phyloP scores from a whole-genome alignment of 495 filamentous ascomycete species.

The Lasiosphaeria hispida region DNA sequence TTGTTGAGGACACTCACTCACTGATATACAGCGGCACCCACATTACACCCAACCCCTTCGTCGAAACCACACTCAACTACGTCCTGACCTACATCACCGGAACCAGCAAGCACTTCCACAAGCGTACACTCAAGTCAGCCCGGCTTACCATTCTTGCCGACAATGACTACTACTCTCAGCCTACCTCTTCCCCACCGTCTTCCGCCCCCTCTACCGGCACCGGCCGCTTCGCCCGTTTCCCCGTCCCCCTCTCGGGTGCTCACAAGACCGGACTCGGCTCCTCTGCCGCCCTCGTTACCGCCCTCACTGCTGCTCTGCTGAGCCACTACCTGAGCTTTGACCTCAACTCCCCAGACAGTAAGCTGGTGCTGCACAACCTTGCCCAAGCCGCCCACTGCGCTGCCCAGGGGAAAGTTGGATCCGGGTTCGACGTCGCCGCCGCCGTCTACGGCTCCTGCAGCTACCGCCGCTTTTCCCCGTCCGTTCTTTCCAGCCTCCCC shows the following conservation, averaged over 20 bases:
- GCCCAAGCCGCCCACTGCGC: slow-evolving; percentile 92
- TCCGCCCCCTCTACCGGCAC: slow-evolving; percentile 5
- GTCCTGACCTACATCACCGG: slow-evolving; percentile 74
- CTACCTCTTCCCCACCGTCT: slow-evolving; percentile 24
- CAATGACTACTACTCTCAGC: slow-evolving; percentile 92
- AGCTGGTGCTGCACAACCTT: slow-evolving; percentile 74
- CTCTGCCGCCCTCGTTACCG: slow-evolving; percentile 91
- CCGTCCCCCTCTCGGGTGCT: slow-evolving; percentile 68
- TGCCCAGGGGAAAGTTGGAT: slow-evolving; percentile 93
- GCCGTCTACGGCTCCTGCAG: slow-evolving; percentile 87
- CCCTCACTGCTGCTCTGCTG: slow-evolving; percentile 78
- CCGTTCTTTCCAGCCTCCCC: slow-evolving; percentile 62
- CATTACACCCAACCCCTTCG: slow-evolving; percentile 67
- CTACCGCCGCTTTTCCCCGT: slow-evolving; percentile 87
- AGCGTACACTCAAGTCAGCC: slow-evolving; percentile 60
- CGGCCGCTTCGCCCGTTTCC: slow-evolving; percentile 71
- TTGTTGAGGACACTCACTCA: slow-evolving; percentile 13
- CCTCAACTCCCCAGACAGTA: slow-evolving; percentile 34
- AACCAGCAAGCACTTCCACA: slow-evolving; percentile 52
- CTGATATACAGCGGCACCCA: slow-evolving; percentile 28
- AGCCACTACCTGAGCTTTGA: slow-evolving; percentile 73
- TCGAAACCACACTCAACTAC: slow-evolving; percentile 86
- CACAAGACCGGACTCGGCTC: slow-evolving; percentile 97
- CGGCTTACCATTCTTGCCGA: slow-evolving; percentile 88
- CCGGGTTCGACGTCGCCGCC: slow-evolving; percentile 93